phyloP scores from a whole-genome alignment of 495 filamentous ascomycete genomes.

The Friedmanniomyces endolithicus region DNA sequence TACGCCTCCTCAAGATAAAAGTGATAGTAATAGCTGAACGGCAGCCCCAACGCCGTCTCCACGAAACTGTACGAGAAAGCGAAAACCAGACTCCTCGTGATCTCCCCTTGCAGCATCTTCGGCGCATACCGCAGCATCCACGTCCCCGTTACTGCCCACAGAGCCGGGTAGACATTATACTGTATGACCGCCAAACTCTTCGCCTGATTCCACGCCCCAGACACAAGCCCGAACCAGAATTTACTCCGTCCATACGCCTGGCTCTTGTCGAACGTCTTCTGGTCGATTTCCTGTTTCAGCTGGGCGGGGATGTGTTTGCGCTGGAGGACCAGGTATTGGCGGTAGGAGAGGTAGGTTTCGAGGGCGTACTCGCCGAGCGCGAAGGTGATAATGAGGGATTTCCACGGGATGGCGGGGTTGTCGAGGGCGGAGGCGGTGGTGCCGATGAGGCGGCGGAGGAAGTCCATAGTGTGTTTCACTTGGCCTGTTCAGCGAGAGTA shows the following conservation, averaged over 20 bases:
- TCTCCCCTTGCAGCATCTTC: slow-evolving; percentile 48
- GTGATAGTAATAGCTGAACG: slow-evolving; percentile 76
- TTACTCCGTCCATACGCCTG: slow-evolving; percentile 94
- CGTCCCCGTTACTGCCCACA: slow-evolving; percentile 72
- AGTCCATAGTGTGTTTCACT: slow-evolving; percentile 34
- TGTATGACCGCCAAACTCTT: slow-evolving; percentile 82
- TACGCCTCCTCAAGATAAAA: slow-evolving; percentile 95
- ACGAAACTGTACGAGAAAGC: slow-evolving; percentile 74
- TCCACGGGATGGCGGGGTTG: slow-evolving; percentile 91
- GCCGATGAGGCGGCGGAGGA: slow-evolving; percentile 52
- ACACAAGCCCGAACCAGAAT: slow-evolving; percentile 72
- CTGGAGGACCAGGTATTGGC: slow-evolving; percentile 76
- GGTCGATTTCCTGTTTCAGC: slow-evolving; percentile 69
- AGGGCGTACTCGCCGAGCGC: slow-evolving; percentile 77
- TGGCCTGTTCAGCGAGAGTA: background rate
- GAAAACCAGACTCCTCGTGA: slow-evolving; percentile 86
- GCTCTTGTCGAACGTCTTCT: slow-evolving; percentile 86
- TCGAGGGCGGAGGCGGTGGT: slow-evolving; percentile 75
- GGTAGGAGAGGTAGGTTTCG: slow-evolving; percentile 69
- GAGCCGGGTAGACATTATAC: slow-evolving; percentile 74
- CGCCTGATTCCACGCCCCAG: slow-evolving; percentile 67
- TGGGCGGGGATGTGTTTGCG: slow-evolving; percentile 70
- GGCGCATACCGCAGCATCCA: slow-evolving; percentile 34
- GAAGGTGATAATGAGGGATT: slow-evolving; percentile 87
- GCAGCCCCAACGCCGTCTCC: slow-evolving; percentile 63